phyloP scores from a whole-genome alignment of 257 asterid genomes.

The Przewalskia tangutica region DNA sequence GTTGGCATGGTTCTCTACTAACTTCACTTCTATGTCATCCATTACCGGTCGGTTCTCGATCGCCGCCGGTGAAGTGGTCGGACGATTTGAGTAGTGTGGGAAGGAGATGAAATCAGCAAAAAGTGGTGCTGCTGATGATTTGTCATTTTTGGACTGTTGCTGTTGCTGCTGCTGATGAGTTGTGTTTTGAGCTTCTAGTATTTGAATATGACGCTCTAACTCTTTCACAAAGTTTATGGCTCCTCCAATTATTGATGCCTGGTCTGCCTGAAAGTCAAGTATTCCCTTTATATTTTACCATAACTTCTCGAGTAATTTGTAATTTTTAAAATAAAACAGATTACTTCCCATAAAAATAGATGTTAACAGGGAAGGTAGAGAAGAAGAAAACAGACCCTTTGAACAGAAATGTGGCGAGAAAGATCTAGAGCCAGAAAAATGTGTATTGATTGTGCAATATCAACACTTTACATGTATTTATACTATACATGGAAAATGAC shows the following conservation, averaged over 20 bases:
- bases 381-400: constrained; percentile 15
- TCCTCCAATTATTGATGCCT: constrained; percentile 81
- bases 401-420: constrained; percentile 32
- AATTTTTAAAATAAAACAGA: no score
- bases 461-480: no score
- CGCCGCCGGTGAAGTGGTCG: not conserved
- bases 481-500: no score
- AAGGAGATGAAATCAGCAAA: constrained; percentile 28
- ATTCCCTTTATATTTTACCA: no score
- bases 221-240: constrained; percentile 78
- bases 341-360: no score
- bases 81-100: constrained; percentile 15
- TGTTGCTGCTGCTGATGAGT: no score
- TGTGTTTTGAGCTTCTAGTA: constrained; percentile 18
- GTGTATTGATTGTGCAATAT: constrained; percentile 8
- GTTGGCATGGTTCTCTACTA: constrained; percentile 36
- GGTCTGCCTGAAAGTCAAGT: constrained; percentile 48
- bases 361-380: no score
- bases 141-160: not conserved
- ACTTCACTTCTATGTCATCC: constrained; percentile 31
- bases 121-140: not conserved
- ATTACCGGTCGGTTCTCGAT: constrained; percentile 3
- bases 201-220: constrained; percentile 66
- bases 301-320: no score
- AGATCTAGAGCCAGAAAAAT: constrained; percentile 22